Evolutionary conservation across 495 filamentous ascomycete species (phyloP).

Genomic region (Symbiotaphrina buchneri): DNA sequence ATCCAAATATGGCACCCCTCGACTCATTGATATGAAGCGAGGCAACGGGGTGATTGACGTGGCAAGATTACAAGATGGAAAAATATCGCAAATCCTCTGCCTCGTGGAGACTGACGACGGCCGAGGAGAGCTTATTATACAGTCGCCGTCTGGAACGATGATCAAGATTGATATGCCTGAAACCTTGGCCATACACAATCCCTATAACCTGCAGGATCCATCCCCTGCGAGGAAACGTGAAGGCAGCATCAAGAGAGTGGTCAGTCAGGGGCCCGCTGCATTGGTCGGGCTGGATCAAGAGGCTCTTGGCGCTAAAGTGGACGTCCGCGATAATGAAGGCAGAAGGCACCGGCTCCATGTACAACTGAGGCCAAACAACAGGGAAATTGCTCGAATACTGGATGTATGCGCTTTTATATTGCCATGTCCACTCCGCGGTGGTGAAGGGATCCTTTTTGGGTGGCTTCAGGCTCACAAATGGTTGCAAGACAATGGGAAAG

Average conservation of each 20-base stretch:
- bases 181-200: constrained; percentile 7
- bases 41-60: constrained; percentile 35
- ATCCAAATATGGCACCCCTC: no score
- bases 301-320: constrained; percentile 25
- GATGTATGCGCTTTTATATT: constrained; percentile 38
- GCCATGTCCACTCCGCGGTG: constrained; percentile 26
- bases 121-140: constrained; percentile 39
- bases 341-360: constrained; percentile 41
- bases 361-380: constrained; percentile 37
- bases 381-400: constrained; percentile 32
- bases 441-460: constrained; percentile 39
- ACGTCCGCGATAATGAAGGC: constrained; percentile 36
- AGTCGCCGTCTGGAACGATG: constrained; percentile 50
- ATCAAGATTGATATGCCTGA: constrained; percentile 31
- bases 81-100: constrained; percentile 41
- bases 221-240: constrained; percentile 13
- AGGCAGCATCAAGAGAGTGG: constrained; percentile 26
- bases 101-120: constrained; percentile 41
- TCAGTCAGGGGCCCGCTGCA: constrained; percentile 23
- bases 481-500: constrained; percentile 26
- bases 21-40: constrained; percentile 1
- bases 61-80: constrained; percentile 47
- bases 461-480: constrained; percentile 64
- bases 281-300: constrained; percentile 19
- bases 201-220: constrained; percentile 6